These are phyloP conservation scores for Aspergillus sclerotialis DNA, from an alignment of 2,329 filamentous ascomycete species.

Conservation along the genomic window DNA sequence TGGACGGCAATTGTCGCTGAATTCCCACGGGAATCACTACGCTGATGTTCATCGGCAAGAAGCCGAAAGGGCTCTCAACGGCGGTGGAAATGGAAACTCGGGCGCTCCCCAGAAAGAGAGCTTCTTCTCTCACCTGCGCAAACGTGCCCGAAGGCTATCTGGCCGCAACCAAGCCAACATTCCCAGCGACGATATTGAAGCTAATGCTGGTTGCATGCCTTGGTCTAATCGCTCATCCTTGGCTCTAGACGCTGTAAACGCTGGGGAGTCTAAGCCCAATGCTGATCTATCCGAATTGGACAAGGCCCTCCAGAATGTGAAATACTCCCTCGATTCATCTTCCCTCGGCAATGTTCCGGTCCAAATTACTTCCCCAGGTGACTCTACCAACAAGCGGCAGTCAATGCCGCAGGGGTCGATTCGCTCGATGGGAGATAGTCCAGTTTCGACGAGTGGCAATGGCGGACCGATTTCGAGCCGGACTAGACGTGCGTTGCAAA, in stretches of 20 bases:
- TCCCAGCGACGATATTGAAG: conserved; percentile 79
- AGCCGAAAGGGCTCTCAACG: conserved; percentile 83
- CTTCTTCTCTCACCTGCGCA: conserved; percentile 95
- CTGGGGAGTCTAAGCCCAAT: conserved; percentile 38
- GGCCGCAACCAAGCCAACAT: conserved; percentile 81
- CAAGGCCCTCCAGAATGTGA: conserved; percentile 54
- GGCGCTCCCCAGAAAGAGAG: conserved; percentile 81
- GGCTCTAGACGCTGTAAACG: conserved; percentile 57
- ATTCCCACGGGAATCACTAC: conserved; percentile 89
- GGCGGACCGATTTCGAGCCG: conserved; percentile 63
- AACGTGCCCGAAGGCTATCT: conserved; percentile 85
- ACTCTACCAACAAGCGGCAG: conserved; percentile 27
- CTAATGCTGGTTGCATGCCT: conserved; percentile 83
- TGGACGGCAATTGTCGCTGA: conserved; percentile 85
- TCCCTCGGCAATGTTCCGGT: conserved; percentile 30
- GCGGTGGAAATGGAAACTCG: conserved; percentile 66
- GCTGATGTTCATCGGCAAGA: conserved; percentile 83
- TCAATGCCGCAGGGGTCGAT: conserved; percentile 31
- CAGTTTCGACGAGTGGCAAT: conserved; percentile 17
- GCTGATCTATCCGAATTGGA: conserved; percentile 55
- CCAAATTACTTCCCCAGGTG: conserved; percentile 25
- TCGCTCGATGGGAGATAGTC: conserved; percentile 22
- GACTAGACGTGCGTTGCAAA: conserved; percentile 67
- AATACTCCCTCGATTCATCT: conserved; percentile 50
- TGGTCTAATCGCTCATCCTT: conserved; percentile 86